phyloP scores from a whole-genome alignment of 331 rosid genomes.

The Telfairia occidentalis region DNA sequence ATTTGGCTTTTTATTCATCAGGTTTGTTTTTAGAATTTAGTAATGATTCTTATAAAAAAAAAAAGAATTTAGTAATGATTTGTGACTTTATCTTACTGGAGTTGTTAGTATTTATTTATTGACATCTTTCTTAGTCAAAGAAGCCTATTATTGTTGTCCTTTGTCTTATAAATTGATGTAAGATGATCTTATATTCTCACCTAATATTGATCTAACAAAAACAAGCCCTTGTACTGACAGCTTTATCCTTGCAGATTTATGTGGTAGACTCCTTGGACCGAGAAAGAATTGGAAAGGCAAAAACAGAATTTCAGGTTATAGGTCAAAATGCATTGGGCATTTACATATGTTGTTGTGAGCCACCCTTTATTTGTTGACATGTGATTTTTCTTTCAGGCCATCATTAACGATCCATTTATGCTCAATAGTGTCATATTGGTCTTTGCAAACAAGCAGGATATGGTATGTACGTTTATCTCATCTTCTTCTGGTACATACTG shows the following conservation, averaged over 20 bases:
- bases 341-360: background rate
- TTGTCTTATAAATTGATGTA: background rate
- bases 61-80: too few species aligned
- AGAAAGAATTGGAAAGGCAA: slow-evolving; percentile 82
- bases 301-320: slow-evolving; percentile 82
- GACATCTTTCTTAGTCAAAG: background rate
- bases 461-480: slow-evolving; percentile 54
- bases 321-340: slow-evolving; percentile 13
- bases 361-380: slow-evolving; percentile 16
- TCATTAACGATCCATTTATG: slow-evolving; percentile 93
- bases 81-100: too few species aligned
- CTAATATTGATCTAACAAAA: background rate
- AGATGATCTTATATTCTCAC: background rate
- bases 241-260: slow-evolving; percentile 52
- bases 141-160: background rate
- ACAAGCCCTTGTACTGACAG: background rate
- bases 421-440: slow-evolving; percentile 88
- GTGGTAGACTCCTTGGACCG: slow-evolving; percentile 90
- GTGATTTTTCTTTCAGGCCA: slow-evolving; percentile 48
- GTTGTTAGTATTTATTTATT: background rate
- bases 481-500: slow-evolving; percentile 10
- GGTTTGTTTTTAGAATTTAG: background rate
- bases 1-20: background rate
- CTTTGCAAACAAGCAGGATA: slow-evolving; percentile 92
- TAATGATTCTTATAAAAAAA: too few species aligned